Base-by-base conservation (phyloP, 2,329 filamentous ascomycete genomes). In the Boeremia lycopersici region DNA sequence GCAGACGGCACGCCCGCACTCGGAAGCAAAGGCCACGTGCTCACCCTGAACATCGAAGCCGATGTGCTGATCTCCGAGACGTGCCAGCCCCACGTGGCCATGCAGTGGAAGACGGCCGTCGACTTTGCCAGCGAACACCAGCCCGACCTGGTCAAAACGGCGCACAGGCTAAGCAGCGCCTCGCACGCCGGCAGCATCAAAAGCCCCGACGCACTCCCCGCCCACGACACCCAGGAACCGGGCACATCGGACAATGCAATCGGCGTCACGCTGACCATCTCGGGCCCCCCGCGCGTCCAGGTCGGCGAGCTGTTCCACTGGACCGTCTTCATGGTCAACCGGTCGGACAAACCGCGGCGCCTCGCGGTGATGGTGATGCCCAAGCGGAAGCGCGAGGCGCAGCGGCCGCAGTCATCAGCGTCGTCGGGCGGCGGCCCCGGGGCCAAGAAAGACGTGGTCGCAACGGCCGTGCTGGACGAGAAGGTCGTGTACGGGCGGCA, bases 301-400 rank as follows among this genome's bases (percentile, higher is more conserved):
- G 82, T 86, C 0, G 88, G 88, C 33, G 81, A 89, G 40, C 79
- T 86, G 44, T 92, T 95, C 71, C 78, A 79, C 35, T 91, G 90
- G 87, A 83, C 82, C 30, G 82, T 93, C 13, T 89, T 91, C 67
- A 86, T 93, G 33, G 87, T 91, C 60, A 95, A 93, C 72, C 85
- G 88, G 43, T 85, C 84, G 41, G 77, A 78, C 35, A 81, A 75
- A 43, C 76, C 83, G 2, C 84, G 89, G 45, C 90, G 90, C 67
- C 81, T 95, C 33, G 88, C 89, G 25, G 79, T 93, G 17, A 74
- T 89, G 25, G 85, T 85, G 4, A 79, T 91, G 3, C 86, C 88
- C 3, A 86, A 84, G 65, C 83, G 88, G 7, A 82, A 85, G 25
- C 83, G 83, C 26, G 78, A 79, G 9, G 44, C 56, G 10, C 66